These are phyloP conservation scores for Paraleonurus japonicus DNA, from an alignment of 257 asterid species.

Conservation along the genomic window DNA sequence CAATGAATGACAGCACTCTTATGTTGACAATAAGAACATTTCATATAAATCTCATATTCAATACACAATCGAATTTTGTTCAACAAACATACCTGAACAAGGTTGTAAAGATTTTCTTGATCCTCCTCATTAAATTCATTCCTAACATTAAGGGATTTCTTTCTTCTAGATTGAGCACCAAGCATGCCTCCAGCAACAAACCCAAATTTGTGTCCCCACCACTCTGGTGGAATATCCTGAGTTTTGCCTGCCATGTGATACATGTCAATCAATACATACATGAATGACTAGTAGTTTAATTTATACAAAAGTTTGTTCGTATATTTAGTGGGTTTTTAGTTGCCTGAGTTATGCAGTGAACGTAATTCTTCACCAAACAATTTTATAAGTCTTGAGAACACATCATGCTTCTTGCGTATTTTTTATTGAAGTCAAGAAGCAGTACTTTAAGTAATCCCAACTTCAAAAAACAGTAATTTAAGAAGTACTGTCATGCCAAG, in stretches of 20 bases:
- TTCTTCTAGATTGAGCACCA: conserved; percentile 74
- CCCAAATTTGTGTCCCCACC: conserved; percentile 94
- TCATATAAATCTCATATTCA: background rate
- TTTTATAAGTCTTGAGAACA: background rate
- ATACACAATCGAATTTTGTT: background rate
- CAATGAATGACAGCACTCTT: background rate
- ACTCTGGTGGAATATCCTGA: conserved; percentile 61
- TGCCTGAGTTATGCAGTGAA: background rate
- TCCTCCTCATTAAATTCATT: conserved; percentile 74
- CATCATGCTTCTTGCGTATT: background rate
- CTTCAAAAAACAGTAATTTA: background rate
- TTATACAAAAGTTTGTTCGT: background rate
- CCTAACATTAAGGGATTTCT: conserved; percentile 49
- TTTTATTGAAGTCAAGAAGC: background rate
- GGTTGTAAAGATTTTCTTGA: conserved; percentile 93
- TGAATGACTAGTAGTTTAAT: background rate
- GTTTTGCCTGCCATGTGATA: conserved; percentile 34
- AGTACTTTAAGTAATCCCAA: background rate
- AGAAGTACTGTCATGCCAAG: background rate
- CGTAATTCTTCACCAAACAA: background rate
- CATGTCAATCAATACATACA: background rate
- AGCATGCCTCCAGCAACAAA: conserved; percentile 85
- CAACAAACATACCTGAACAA: conserved; percentile 56
- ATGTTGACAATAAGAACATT: background rate
- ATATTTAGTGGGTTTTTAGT: background rate